These are phyloP conservation scores for Cercophora samala DNA, from an alignment of 495 filamentous ascomycete genomes.

Conservation along the genomic window DNA sequence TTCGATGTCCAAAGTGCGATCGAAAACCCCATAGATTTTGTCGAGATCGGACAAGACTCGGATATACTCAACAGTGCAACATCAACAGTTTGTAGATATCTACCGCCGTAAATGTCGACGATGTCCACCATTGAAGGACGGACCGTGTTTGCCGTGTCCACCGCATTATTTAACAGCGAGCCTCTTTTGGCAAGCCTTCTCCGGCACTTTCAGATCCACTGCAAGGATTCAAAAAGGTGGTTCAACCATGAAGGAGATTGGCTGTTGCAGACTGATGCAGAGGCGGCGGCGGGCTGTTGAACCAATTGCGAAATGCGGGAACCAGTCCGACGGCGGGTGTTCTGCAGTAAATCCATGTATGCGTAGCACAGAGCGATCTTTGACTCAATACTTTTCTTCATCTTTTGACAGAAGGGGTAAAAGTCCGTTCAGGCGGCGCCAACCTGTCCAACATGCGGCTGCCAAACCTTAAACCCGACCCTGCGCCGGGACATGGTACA, in stretches of 20 bases:
- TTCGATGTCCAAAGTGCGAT: neutral
- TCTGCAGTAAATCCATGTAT: neutral
- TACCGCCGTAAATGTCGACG: neutral
- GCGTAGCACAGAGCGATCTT: neutral
- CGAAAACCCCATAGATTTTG: neutral
- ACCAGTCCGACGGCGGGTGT: neutral
- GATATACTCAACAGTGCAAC: neutral
- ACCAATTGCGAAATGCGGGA: neutral
- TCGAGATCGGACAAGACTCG: conserved; percentile 4
- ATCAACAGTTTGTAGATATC: neutral
- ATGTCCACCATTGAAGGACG: neutral
- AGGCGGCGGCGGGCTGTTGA: neutral
- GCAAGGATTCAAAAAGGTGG: neutral
- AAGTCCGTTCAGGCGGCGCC: neutral
- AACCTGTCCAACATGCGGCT: neutral
- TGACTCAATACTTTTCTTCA: neutral
- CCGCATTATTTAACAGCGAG: neutral
- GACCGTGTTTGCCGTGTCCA: neutral
- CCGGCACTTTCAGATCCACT: neutral
- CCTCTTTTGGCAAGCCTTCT: neutral
- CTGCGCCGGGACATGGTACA: neutral
- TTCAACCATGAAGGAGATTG: neutral
- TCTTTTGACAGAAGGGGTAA: neutral
- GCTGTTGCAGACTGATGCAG: neutral
- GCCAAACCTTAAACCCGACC: neutral